Conservation (phyloP, 1,284 basidiomycete species). For the Trichosporon sp. region DNA sequence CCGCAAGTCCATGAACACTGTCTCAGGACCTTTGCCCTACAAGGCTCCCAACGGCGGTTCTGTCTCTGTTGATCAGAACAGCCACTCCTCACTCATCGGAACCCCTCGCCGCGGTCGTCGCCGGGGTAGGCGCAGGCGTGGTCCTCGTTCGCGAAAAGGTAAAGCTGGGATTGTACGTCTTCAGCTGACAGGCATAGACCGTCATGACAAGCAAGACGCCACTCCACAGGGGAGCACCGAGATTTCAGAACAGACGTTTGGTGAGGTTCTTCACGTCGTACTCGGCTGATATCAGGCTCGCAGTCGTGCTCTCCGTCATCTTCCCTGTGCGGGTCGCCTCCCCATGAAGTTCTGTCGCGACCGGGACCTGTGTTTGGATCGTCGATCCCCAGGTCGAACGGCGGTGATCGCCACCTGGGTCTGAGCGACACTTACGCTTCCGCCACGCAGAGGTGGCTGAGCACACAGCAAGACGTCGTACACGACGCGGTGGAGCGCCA, state of each 20-base stretch:
- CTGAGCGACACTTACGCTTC: not conserved
- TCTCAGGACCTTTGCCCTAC: not conserved
- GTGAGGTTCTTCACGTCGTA: not conserved
- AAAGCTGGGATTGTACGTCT: not conserved
- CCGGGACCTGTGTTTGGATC: not conserved
- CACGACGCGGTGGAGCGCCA: not conserved
- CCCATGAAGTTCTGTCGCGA: not conserved
- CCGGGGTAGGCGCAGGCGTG: not conserved
- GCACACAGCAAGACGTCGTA: not conserved
- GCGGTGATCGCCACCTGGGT: not conserved
- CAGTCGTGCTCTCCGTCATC: not conserved
- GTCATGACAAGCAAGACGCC: not conserved
- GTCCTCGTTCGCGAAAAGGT: not conserved
- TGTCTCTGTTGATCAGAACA: not conserved
- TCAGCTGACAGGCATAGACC: not conserved
- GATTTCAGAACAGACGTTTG: not conserved
- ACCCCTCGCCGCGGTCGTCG: not conserved
- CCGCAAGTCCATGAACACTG: not conserved
- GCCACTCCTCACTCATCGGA: not conserved
- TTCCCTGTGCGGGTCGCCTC: not conserved
- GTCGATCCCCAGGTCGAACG: not conserved
- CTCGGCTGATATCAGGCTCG: not conserved
- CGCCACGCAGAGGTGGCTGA: not conserved
- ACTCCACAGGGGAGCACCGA: not conserved
- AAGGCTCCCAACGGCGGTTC: not conserved